These are phyloP conservation scores for Hirschioporus abietinus DNA, from an alignment of 768 basidiomycete species.

Conservation along the genomic window DNA sequence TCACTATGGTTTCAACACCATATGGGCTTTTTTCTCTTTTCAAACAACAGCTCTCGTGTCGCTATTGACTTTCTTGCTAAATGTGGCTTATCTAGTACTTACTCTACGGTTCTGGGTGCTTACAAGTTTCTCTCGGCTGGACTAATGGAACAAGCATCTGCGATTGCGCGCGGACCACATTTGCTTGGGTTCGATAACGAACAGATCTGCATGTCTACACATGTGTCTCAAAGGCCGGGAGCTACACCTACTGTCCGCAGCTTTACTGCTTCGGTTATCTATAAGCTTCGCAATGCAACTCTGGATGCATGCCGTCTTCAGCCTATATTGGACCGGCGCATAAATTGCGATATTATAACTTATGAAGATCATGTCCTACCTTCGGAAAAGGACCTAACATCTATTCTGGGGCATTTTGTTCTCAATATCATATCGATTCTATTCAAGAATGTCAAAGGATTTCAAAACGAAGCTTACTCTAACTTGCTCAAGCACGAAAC, in stretches of 20 bases:
- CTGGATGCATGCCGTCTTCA: neutral
- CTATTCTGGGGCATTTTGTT: neutral
- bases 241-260: neutral
- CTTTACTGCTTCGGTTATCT: neutral
- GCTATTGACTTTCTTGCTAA: slow-evolving; percentile 24
- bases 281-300: neutral
- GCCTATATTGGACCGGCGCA: neutral
- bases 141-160: neutral
- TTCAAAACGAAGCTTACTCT: neutral
- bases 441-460: neutral
- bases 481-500: neutral
- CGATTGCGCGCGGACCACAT: neutral
- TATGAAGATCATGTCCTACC: neutral
- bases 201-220: neutral
- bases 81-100: slow-evolving; percentile 27
- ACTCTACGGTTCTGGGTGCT: slow-evolving; percentile 19
- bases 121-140: slow-evolving; percentile 4
- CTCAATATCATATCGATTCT: neutral
- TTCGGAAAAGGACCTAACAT: neutral
- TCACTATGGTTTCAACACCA: slow-evolving; percentile 12
- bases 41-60: slow-evolving; percentile 27
- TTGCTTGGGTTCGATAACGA: slow-evolving; percentile 1
- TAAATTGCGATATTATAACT: neutral
- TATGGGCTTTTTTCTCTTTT: slow-evolving; percentile 28
- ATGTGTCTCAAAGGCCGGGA: neutral